Evolutionary conservation across 257 asterid genomes (phyloP).

Genomic region (Gentiana straminea): DNA sequence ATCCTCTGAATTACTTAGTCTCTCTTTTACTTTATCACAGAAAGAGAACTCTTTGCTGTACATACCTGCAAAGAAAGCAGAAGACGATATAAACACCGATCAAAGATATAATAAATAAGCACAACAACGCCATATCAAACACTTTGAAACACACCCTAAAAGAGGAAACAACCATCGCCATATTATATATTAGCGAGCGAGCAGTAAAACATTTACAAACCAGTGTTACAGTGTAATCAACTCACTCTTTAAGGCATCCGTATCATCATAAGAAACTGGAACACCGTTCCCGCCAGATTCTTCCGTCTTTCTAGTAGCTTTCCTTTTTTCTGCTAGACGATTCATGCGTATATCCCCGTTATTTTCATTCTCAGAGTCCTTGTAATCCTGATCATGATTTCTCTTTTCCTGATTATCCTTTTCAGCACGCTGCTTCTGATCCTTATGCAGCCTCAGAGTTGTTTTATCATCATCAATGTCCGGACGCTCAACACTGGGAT

Average conservation of each 20-base stretch:
- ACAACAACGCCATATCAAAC: too few species aligned
- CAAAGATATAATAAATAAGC: too few species aligned
- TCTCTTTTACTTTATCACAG: conserved; percentile 93
- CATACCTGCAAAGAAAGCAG: conserved; percentile 46
- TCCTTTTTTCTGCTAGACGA: conserved; percentile 59
- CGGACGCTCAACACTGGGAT: conserved; percentile 70
- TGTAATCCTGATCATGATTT: conserved; percentile 60
- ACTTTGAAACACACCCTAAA: too few species aligned
- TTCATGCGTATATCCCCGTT: conserved; percentile 56
- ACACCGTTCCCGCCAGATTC: conserved; percentile 58
- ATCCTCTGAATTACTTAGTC: conserved; percentile 63
- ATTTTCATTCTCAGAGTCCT: conserved; percentile 55
- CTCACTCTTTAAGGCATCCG: conserved; percentile 83
- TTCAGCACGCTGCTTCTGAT: conserved; percentile 66
- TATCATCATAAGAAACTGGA: conserved; percentile 57
- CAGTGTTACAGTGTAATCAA: conserved; percentile 8
- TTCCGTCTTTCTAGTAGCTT: conserved; percentile 55
- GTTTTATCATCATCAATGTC: conserved; percentile 79
- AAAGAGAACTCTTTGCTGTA: conserved; percentile 67
- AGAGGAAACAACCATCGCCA: too few species aligned
- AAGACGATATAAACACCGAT: not conserved
- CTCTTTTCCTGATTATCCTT: conserved; percentile 68
- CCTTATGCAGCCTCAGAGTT: conserved; percentile 57
- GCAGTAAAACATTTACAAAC: not conserved
- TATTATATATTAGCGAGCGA: too few species aligned